These are phyloP conservation scores for Suillus sp. DNA, from an alignment of 768 basidiomycete genomes.

Conservation along the genomic window DNA sequence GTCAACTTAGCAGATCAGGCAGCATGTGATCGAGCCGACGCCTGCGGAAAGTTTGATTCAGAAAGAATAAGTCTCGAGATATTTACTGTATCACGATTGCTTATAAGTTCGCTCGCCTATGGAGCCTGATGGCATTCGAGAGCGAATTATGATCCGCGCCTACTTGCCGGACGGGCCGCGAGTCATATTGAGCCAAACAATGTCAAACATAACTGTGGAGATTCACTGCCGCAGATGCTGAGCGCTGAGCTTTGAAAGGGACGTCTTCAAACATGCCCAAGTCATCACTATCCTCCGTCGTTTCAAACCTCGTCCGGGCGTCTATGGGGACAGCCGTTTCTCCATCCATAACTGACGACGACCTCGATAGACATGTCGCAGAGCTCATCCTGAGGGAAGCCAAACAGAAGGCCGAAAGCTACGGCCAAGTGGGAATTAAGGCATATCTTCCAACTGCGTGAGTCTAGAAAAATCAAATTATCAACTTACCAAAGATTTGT, in stretches of 20 bases:
- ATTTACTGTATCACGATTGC: neutral
- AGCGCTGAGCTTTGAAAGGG: neutral
- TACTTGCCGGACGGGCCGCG: neutral
- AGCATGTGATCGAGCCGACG: neutral
- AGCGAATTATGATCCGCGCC: neutral
- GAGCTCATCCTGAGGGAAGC: slow-evolving; percentile 92
- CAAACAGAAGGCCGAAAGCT: slow-evolving; percentile 84
- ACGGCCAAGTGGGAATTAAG: slow-evolving; percentile 72
- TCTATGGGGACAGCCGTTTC: slow-evolving; percentile 71
- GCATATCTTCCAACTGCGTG: slow-evolving; percentile 66
- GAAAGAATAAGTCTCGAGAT: neutral
- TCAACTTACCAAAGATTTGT: slow-evolving; percentile 1
- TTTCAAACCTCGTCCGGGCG: slow-evolving; percentile 77
- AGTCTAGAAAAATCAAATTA: slow-evolving; percentile 33
- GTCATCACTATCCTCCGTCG: slow-evolving; percentile 79
- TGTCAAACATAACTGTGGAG: slow-evolving; percentile 16
- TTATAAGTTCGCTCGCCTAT: slow-evolving; percentile 2
- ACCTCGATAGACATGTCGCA: slow-evolving; percentile 90
- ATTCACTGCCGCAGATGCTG: neutral
- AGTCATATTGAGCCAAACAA: slow-evolving; percentile 24
- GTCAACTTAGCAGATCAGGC: slow-evolving; percentile 1
- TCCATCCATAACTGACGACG: slow-evolving; percentile 67
- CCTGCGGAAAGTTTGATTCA: neutral
- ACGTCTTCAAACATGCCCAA: slow-evolving; percentile 36
- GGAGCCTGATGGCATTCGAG: neutral